A percentile compares a stretch with the other conserved stretches of the same genome.
Conservation (phyloP, 257 asterid species). For the Solanum appendiculatum region DNA sequence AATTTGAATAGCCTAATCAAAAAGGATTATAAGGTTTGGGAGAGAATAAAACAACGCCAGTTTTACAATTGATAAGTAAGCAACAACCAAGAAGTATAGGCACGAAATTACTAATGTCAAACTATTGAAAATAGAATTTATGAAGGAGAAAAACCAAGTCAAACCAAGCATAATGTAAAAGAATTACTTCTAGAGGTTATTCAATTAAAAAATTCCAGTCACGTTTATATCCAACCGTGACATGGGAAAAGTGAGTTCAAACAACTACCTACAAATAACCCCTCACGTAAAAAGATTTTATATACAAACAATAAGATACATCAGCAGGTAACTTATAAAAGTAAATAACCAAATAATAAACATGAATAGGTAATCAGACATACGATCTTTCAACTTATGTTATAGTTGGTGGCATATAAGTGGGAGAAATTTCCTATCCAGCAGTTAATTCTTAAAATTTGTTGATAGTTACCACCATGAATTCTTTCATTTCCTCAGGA, state of each 20-base stretch:
- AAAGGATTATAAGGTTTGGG: not conserved
- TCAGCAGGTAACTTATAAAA: not conserved
- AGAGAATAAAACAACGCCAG: not conserved
- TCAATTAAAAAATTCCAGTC: not conserved
- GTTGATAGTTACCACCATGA: not conserved
- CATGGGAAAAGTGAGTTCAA: not conserved
- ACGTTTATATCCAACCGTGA: not conserved
- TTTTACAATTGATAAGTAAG: not conserved
- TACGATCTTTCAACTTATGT: not conserved
- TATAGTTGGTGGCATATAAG: not conserved
- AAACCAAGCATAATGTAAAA: not conserved
- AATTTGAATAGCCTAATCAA: not conserved
- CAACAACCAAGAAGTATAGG: not conserved
- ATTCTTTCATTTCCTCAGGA: not conserved
- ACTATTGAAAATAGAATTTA: not conserved
- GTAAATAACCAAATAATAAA: not conserved
- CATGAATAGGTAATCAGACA: not conserved
- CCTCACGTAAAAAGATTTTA: not conserved
- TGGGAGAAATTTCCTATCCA: not conserved
- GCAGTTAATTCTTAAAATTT: not conserved
- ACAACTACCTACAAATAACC: not conserved
- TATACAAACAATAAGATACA: not conserved
- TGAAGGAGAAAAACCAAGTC: not conserved
- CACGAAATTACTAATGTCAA: not conserved
- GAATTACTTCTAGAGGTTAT: not conserved